These are phyloP conservation scores for Lachancea quebecensis DNA, from an alignment of 805 yeast species.

Conservation along the genomic window DNA sequence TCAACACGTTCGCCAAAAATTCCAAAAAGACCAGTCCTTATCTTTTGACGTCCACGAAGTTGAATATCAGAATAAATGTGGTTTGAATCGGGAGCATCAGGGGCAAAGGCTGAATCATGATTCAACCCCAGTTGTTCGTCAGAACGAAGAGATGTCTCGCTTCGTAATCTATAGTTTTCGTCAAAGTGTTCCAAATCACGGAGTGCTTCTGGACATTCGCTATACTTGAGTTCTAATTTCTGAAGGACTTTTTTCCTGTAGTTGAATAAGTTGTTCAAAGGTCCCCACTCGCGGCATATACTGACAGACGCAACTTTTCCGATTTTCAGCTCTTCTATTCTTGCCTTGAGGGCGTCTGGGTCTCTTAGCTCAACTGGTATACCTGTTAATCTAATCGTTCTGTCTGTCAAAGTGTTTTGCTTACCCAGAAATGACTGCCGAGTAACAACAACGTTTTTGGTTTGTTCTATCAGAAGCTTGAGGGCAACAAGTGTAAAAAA, in stretches of 20 bases:
- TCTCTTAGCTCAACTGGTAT: slow-evolving; percentile 77
- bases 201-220: slow-evolving; percentile 27
- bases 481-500: slow-evolving; percentile 68
- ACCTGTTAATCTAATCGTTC: slow-evolving; percentile 83
- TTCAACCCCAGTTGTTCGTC: slow-evolving; percentile 2
- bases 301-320: slow-evolving; percentile 74
- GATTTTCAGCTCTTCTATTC: slow-evolving; percentile 69
- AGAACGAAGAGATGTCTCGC: slow-evolving; percentile 4
- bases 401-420: slow-evolving; percentile 84
- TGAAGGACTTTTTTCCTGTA: slow-evolving; percentile 48
- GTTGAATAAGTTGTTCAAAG: slow-evolving; percentile 57
- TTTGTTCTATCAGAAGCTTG: slow-evolving; percentile 56
- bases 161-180: slow-evolving; percentile 21
- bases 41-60: slow-evolving; percentile 49
- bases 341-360: slow-evolving; percentile 60
- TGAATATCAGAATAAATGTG: slow-evolving; percentile 23
- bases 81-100: slow-evolving; percentile 13
- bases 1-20: slow-evolving; percentile 65
- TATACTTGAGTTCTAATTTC: slow-evolving; percentile 49
- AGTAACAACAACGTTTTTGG: slow-evolving; percentile 64
- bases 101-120: neutral
- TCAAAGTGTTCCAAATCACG: slow-evolving; percentile 17
- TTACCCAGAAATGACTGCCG: slow-evolving; percentile 78
- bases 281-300: slow-evolving; percentile 83
- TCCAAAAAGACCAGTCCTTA: slow-evolving; percentile 55